A percentile compares a stretch with the other conserved stretches of the same genome.
These are phyloP conservation scores for Logfia minima DNA, from an alignment of 129 eudicot genomes.

Conservation along the genomic window DNA sequence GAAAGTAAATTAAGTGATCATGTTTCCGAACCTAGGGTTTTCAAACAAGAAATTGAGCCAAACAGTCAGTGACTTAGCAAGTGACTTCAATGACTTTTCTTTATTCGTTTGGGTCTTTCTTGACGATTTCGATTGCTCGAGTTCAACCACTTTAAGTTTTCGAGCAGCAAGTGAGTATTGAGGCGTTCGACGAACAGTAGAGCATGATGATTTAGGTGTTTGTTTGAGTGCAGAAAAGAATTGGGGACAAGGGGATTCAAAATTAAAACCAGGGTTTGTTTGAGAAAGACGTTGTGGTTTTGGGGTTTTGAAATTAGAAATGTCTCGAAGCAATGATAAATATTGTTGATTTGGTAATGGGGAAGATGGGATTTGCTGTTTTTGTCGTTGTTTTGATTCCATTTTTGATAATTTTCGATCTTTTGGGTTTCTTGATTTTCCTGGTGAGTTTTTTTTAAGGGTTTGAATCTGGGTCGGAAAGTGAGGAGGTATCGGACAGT, in stretches of 20 bases:
- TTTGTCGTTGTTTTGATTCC: conserved; percentile 40
- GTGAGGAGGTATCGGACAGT: background rate
- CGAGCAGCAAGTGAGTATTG: conserved; percentile 42
- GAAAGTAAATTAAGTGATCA: background rate
- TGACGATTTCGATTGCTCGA: conserved; percentile 73
- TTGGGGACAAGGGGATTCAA: conserved; percentile 36
- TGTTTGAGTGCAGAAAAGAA: conserved; percentile 65
- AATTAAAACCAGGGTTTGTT: conserved; percentile 22
- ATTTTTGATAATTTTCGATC: conserved; percentile 11
- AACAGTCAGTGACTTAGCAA: conserved; percentile 74
- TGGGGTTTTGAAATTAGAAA: conserved; percentile 91
- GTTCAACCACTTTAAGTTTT: conserved; percentile 58
- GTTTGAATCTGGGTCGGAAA: conserved; percentile 14
- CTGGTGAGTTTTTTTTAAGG: conserved; percentile 21
- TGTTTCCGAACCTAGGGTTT: conserved; percentile 50
- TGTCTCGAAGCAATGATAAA: conserved; percentile 54
- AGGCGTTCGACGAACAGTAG: conserved; percentile 31
- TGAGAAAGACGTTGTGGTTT: conserved; percentile 46
- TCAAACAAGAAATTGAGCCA: conserved; percentile 92
- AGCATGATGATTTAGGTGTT: conserved; percentile 57
- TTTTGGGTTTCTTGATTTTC: conserved; percentile 20
- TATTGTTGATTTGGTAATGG: conserved; percentile 50
- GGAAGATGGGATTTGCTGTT: conserved; percentile 39
- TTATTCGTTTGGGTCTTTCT: conserved; percentile 58
- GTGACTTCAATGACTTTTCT: conserved; percentile 61